Percentiles rank a stretch among this genome's conserved stretches.
phyloP scores from a whole-genome alignment of 768 basidiomycete genomes.

The Tricholoma saponaceum region DNA sequence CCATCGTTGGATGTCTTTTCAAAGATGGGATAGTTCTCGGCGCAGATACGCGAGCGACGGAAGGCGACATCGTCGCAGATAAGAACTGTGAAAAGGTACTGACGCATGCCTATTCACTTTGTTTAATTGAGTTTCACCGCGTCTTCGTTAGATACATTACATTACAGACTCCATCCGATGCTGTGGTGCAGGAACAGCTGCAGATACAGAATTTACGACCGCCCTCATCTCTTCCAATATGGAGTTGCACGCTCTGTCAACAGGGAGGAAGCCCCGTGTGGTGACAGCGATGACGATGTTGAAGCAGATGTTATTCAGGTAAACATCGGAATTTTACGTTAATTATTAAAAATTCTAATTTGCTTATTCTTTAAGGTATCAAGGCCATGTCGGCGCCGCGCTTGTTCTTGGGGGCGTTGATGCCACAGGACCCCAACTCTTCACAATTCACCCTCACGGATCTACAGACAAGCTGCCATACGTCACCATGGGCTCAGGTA shows the following conservation, averaged over 20 bases:
- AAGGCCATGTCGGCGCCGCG: slow-evolving; percentile 92
- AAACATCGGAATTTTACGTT: slow-evolving; percentile 12
- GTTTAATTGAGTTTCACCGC: background rate
- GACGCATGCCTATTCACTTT: slow-evolving; percentile 2
- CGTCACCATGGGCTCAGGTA: slow-evolving; percentile 98
- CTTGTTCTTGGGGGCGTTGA: slow-evolving; percentile 98
- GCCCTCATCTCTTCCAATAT: slow-evolving; percentile 95
- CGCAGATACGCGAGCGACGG: slow-evolving; percentile 95
- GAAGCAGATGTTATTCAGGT: slow-evolving; percentile 93
- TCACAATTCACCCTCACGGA: slow-evolving; percentile 94
- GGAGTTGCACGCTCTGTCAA: slow-evolving; percentile 86
- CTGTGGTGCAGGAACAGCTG: slow-evolving; percentile 99
- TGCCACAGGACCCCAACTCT: slow-evolving; percentile 87
- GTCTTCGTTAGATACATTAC: slow-evolving; percentile 78
- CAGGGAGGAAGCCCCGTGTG: slow-evolving; percentile 87
- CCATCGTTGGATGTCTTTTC: slow-evolving; percentile 95
- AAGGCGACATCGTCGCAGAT: slow-evolving; percentile 92
- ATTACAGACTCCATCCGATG: slow-evolving; percentile 94
- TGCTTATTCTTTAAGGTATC: slow-evolving; percentile 53
- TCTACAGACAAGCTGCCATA: slow-evolving; percentile 98
- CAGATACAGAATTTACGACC: slow-evolving; percentile 94
- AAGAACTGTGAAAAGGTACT: slow-evolving; percentile 99
- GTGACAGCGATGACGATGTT: slow-evolving; percentile 99
- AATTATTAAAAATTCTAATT: background rate
- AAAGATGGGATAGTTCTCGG: slow-evolving; percentile 92